Evolutionary conservation across 345 rosid genomes (phyloP).

Genomic region (Salix koriyanagi): DNA sequence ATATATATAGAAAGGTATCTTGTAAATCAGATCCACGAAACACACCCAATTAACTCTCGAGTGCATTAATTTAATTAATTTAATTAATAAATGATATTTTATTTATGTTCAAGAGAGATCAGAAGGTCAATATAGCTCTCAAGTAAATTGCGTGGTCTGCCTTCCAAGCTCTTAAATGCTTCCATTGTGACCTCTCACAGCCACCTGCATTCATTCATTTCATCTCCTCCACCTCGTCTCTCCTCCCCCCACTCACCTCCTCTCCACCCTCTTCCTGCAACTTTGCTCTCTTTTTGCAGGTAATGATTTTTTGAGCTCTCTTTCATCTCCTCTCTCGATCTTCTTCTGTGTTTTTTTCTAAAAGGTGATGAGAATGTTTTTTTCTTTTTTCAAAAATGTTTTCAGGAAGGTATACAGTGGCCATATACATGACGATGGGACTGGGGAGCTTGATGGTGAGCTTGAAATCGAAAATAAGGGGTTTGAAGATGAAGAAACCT

Average conservation of each 20-base stretch:
- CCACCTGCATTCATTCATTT: too few relatives aligned
- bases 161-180: constrained; percentile 20
- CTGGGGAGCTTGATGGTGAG: constrained; percentile 49
- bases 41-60: too few relatives aligned
- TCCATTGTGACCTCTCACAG: not conserved
- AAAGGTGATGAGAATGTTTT: not conserved
- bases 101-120: too few relatives aligned
- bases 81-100: too few relatives aligned
- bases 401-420: too few relatives aligned
- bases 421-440: constrained; percentile 47
- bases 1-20: too few relatives aligned
- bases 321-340: too few relatives aligned
- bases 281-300: not conserved
- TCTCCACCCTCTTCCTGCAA: not conserved
- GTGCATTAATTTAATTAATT: too few relatives aligned
- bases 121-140: too few relatives aligned
- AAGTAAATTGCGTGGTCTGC: constrained; percentile 19
- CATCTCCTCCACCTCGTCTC: not conserved
- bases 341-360: not conserved
- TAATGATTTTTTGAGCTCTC: not conserved
- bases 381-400: too few relatives aligned
- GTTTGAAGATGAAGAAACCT: constrained; percentile 54
- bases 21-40: too few relatives aligned
- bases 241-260: not conserved
- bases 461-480: constrained; percentile 69